phyloP scores from a whole-genome alignment of 1,284 basidiomycete species.

The Ceratorhiza oryzae-sativae region DNA sequence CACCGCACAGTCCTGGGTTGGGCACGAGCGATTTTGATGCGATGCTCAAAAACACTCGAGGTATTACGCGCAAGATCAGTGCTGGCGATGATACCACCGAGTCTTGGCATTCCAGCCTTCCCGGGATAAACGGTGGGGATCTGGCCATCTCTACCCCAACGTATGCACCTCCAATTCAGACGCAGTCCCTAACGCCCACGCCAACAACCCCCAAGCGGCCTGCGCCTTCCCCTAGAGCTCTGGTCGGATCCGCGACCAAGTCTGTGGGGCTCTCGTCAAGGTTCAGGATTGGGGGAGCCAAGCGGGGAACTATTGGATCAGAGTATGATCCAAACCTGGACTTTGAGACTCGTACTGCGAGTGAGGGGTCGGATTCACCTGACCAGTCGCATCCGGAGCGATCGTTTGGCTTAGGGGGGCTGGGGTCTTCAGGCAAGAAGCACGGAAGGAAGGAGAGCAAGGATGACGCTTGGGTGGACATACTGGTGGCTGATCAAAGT shows the following conservation, averaged over 20 bases:
- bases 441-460: constrained; percentile 39
- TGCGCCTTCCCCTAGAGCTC: neutral
- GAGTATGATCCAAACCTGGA: constrained; percentile 47
- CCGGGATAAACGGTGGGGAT: neutral
- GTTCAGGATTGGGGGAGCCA: constrained; percentile 38
- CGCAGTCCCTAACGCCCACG: constrained; percentile 45
- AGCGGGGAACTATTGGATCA: constrained; percentile 22
- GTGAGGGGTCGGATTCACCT: constrained; percentile 50
- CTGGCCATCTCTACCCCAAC: constrained; percentile 7
- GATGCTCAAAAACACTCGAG: constrained; percentile 61
- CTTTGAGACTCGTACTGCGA: constrained; percentile 63
- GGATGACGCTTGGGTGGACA: constrained; percentile 83
- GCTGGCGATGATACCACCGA: constrained; percentile 51
- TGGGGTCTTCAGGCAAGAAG: constrained; percentile 23
- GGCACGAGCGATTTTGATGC: constrained; percentile 75
- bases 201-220: constrained; percentile 21
- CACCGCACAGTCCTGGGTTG: constrained; percentile 64
- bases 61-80: constrained; percentile 65
- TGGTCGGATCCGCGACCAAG: neutral
- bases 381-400: constrained; percentile 5
- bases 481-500: constrained; percentile 72
- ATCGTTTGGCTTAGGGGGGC: constrained; percentile 9
- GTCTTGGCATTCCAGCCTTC: neutral
- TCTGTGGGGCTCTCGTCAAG: constrained; percentile 23
- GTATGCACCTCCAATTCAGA: constrained; percentile 42